Base-by-base conservation (phyloP, 2,329 filamentous ascomycete species). In the Monilinia fructigena region DNA sequence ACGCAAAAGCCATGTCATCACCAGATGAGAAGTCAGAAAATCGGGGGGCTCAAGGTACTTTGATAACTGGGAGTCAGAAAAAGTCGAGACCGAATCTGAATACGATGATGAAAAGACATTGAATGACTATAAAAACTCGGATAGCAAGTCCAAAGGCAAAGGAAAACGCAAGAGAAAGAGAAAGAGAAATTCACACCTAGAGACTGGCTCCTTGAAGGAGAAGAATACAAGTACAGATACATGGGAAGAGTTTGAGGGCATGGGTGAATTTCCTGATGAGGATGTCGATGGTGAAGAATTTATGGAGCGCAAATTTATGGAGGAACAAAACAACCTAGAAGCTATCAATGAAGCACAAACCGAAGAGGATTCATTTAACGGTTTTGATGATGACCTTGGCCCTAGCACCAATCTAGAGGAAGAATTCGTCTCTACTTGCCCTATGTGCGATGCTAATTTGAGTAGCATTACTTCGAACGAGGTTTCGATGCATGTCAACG, bases 401-500 rank as follows among this genome's bases (percentile, higher is more conserved):
- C 55, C 67, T 14, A 58, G 66, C 28, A 66, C 68, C 11, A 58
- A 56, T 38, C 28, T 59, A 7, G 67, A 73, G 3, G 71, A 72
- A 28, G 55, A 48, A 55, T 70, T 70, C 48, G 67, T 70, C 65
- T 68, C 68, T 45, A 74, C 77, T 31, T 98, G 93, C 76, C 94
- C 94, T 0, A 88, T 98, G 38, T 98, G 95, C 76, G 85, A 84
- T 72, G 81, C 81, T 1, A 86, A 79, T 69, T 80, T 97, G 45
- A 78, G 76, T 20, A 88, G 86, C 0, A 76, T 88, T 16, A 85
- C 80, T 65, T 75, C 79, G 68, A 86, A 93, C 75, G 86, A 94
- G 72, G 89, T 88, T 12, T 90, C 89, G 8, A 79, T 89, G 2
- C 95, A 99, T 77, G 95, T 99, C 70, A 99, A 99, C 76, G 87